Evolutionary conservation across 1,284 basidiomycete species (phyloP).

Genomic region (Papiliotrema terrestris): DNA sequence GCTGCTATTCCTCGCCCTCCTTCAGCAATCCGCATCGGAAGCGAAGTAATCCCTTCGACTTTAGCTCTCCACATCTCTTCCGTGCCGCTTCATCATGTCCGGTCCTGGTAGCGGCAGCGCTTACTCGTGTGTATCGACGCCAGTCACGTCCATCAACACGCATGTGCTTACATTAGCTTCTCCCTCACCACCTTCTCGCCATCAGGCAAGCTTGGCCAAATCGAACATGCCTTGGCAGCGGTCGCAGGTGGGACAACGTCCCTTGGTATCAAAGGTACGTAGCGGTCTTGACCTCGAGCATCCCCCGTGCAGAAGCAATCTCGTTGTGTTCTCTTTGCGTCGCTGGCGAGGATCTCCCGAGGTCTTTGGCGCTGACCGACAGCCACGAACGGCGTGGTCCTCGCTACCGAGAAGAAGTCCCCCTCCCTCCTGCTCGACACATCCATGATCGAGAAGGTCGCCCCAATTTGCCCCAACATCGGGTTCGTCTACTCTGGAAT

Average conservation of each 20-base stretch:
- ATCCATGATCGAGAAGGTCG: conserved; percentile 94
- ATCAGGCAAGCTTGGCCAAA: conserved; percentile 96
- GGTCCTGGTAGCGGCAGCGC: not conserved
- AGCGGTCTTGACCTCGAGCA: not conserved
- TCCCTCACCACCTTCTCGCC: conserved; percentile 99
- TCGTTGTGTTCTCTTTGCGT: not conserved
- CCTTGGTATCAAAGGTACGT: conserved; percentile 92
- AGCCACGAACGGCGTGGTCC: conserved; percentile 98
- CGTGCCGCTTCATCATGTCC: not conserved
- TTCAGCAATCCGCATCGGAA: no score
- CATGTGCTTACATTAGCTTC: conserved; percentile 60
- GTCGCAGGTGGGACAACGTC: conserved; percentile 96
- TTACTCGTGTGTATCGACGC: not conserved
- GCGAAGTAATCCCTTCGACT: not conserved
- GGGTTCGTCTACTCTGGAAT: conserved; percentile 99
- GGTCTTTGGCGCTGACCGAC: not conserved
- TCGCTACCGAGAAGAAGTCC: conserved; percentile 98
- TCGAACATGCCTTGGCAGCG: conserved; percentile 97
- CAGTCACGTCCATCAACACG: not conserved
- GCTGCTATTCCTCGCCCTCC: no score
- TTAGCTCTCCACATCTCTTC: not conserved
- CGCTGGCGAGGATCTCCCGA: not conserved
- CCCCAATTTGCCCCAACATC: conserved; percentile 95
- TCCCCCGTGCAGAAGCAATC: not conserved
- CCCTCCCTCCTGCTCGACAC: conserved; percentile 97